Conservation (phyloP, 163 green algal species). For the Chloroidium sp. region DNA sequence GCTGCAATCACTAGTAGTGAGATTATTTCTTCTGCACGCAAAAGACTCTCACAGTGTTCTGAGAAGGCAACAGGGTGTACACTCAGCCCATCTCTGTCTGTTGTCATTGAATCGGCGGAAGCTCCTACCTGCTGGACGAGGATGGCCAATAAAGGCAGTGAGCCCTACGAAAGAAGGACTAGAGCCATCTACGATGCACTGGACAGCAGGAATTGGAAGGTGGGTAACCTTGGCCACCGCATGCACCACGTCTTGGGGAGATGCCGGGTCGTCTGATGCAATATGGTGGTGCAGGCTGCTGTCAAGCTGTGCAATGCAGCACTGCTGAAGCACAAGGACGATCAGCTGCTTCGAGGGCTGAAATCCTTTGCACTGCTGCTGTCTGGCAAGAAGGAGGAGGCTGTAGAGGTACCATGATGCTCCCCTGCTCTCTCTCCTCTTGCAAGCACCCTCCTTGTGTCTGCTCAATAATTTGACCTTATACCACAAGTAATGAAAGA, state of each 20-base stretch:
- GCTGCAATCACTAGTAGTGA: too few species aligned
- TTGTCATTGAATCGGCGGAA: too few species aligned
- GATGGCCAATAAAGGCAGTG: too few species aligned
- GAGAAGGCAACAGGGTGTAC: too few species aligned
- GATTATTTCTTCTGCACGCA: too few species aligned
- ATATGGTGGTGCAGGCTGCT: constrained; percentile 35
- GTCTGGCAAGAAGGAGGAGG: constrained; percentile 42
- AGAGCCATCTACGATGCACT: constrained; percentile 75
- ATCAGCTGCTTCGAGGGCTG: constrained; percentile 49
- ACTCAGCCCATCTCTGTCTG: too few species aligned
- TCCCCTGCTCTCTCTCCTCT: neutral
- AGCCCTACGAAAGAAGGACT: constrained; percentile 53
- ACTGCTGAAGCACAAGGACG: constrained; percentile 61
- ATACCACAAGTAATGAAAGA: too few species aligned
- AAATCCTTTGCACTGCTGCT: constrained; percentile 51
- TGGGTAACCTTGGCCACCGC: constrained; percentile 9
- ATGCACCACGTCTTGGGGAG: neutral
- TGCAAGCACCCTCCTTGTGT: neutral
- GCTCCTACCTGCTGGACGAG: too few species aligned
- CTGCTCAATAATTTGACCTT: too few species aligned
- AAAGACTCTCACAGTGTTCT: too few species aligned
- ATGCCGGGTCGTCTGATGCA: neutral
- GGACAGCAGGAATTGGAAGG: constrained; percentile 71
- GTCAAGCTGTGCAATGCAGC: constrained; percentile 60
- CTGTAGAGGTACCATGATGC: constrained; percentile 32